Evolutionary conservation across 176 grass and related monocot species (phyloP).

Genomic region (Rhynchospora tenuis): DNA sequence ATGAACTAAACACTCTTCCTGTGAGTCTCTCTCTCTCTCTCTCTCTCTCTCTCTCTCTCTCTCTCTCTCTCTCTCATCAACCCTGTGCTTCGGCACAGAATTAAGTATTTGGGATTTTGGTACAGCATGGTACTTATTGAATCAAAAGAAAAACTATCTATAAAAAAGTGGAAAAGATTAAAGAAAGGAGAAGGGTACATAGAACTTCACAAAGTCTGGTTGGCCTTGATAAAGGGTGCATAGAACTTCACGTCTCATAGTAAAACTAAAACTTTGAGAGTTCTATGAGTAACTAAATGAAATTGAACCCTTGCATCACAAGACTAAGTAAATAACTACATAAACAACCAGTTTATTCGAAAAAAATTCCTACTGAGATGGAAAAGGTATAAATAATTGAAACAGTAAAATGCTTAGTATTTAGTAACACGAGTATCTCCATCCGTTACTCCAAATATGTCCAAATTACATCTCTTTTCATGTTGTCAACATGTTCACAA

Average conservation of each 20-base stretch:
- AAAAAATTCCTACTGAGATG: neutral
- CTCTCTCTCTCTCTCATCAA: neutral
- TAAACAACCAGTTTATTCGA: neutral
- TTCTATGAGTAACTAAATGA: neutral
- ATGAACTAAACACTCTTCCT: slow-evolving; percentile 75
- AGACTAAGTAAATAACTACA: neutral
- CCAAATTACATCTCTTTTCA: neutral
- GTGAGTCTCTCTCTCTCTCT: slow-evolving; percentile 37
- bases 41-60: neutral
- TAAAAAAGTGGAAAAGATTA: neutral
- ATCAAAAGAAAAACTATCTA: neutral
- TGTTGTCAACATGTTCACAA: neutral
- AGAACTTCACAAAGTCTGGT: neutral
- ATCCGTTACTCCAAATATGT: neutral
- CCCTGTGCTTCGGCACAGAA: neutral
- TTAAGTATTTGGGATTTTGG: neutral
- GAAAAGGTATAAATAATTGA: too few relatives aligned
- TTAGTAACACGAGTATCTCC: too few relatives aligned
- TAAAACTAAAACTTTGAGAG: neutral
- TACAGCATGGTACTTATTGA: neutral
- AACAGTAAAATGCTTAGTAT: too few relatives aligned
- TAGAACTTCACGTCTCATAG: too few relatives aligned
- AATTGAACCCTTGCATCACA: neutral
- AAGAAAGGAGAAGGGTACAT: neutral
- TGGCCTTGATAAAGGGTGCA: neutral